Base-by-base conservation (phyloP, 2,329 filamentous ascomycete genomes). In the Fusarium citri region DNA sequence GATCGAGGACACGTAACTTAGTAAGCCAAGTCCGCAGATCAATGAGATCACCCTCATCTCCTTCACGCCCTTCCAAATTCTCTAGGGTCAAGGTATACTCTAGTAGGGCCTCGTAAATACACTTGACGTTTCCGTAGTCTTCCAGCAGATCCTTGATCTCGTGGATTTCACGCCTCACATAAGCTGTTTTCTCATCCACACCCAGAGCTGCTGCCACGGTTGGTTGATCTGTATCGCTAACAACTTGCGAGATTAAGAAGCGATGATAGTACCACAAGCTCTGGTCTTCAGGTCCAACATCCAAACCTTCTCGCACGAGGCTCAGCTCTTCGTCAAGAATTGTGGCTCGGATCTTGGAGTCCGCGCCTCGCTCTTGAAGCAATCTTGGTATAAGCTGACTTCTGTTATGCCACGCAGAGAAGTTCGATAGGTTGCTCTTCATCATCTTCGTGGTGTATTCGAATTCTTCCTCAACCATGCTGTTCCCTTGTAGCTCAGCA, bases 271-370 rank as follows among this genome's bases (percentile, higher is more conserved):
- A 45, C 42, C n/a, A 45, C 22, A 45, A 4, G 14, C 42, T 45
- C 16, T 45, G 42, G 6, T 45, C 42, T 4, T 22, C 22, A 18
- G 42, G 42, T 15, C 20, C 22, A 18, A 45, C 42, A 45, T 25
- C 12, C 0, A 25, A 23, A 0, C 42, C 42, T 6, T 11, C 18
- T 25, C n/a, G 8, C 22, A 45, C 42, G 5, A 25, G 25, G 4
- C 22, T 22, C n/a, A 45, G 8, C 8, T 45, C 42, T 25, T 45
- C 8, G 2, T 25, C 22, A 18, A 45, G 42, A 3, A 45, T 10
- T 2, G 1, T 45, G 16, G 42, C 6, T 11, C n/a, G 20, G 8
- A 23, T 18, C 4, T 25, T 10, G 0, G 14, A 0, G 42, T 23
- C 22, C 4, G 22, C 22, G 42, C 23, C 23, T 23, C 20, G 42